Evolutionary conservation across 1,284 basidiomycete species (phyloP).

Genomic region (Leccinum fallax): DNA sequence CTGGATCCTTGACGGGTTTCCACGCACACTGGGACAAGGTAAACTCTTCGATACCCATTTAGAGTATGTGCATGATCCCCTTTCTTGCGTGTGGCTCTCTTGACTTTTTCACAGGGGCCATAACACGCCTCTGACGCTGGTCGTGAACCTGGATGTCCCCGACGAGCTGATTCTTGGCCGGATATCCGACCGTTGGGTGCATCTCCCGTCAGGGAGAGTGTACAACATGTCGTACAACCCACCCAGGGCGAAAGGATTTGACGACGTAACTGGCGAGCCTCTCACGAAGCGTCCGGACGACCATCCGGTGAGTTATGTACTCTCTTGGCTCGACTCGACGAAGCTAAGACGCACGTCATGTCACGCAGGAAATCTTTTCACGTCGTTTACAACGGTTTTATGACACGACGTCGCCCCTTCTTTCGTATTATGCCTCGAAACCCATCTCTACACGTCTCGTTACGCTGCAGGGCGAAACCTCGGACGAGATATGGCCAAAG

Average conservation of each 20-base stretch:
- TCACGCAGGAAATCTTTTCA: constrained; percentile 74
- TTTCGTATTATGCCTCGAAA: constrained; percentile 72
- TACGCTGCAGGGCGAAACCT: constrained; percentile 79
- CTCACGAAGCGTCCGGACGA: constrained; percentile 91
- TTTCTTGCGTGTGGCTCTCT: constrained; percentile 1
- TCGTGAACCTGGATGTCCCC: constrained; percentile 91
- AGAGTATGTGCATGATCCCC: constrained; percentile 45
- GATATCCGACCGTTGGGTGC: constrained; percentile 94
- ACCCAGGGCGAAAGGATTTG: constrained; percentile 83
- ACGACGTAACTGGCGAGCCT: constrained; percentile 93
- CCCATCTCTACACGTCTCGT: constrained; percentile 51
- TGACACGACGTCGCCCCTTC: constrained; percentile 83
- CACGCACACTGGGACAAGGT: constrained; percentile 90
- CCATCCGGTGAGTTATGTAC: constrained; percentile 67
- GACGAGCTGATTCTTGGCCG: constrained; percentile 88
- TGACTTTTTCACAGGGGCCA: constrained; percentile 45
- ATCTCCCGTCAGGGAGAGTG: constrained; percentile 89
- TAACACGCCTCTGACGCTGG: constrained; percentile 72
- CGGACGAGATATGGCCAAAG: constrained; percentile 92
- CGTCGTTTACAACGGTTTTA: constrained; percentile 85
- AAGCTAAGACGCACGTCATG: constrained; percentile 4
- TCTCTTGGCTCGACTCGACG: background rate
- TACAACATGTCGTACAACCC: constrained; percentile 94
- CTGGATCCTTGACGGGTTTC: constrained; percentile 98
- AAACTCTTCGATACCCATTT: constrained; percentile 79